Conservation (phyloP, 768 basidiomycete genomes). For the Leucocoprinus leucothites region DNA sequence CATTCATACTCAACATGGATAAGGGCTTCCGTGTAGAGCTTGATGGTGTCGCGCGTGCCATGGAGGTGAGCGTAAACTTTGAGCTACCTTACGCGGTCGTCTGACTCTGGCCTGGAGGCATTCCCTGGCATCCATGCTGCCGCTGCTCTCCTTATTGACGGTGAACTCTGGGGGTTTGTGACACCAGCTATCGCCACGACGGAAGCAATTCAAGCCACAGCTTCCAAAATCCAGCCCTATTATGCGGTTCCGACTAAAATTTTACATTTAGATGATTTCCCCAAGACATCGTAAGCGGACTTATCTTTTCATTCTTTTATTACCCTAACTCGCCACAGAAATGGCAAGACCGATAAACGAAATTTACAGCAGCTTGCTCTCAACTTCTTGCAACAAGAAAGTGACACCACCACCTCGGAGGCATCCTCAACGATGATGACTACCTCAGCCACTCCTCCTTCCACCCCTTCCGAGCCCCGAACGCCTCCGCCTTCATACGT, state of each 20-base stretch:
- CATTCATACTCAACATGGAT: not conserved
- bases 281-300: constrained; percentile 45
- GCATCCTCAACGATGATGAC: constrained; percentile 13
- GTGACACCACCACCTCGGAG: not conserved
- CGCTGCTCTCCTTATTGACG: constrained; percentile 47
- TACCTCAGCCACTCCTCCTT: constrained; percentile 13
- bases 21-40: constrained; percentile 64
- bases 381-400: constrained; percentile 16
- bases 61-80: constrained; percentile 39
- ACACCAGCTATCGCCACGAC: constrained; percentile 35
- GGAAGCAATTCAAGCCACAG: constrained; percentile 39
- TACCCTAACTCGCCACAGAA: constrained; percentile 25
- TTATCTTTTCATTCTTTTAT: not conserved
- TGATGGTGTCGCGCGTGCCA: constrained; percentile 57
- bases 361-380: constrained; percentile 37
- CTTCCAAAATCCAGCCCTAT: constrained; percentile 52
- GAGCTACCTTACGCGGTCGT: not conserved
- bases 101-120: constrained; percentile 25
- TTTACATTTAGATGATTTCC: constrained; percentile 42
- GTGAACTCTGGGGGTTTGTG: constrained; percentile 54
- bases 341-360: constrained; percentile 50
- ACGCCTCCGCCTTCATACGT: constrained; percentile 16
- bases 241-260: constrained; percentile 55
- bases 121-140: constrained; percentile 42
- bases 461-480: constrained; percentile 8